Percentiles rank a stretch among this genome's conserved stretches.
Evolutionary conservation across 2,329 filamentous ascomycete species (phyloP).

Genomic region (Xylaria sp.): DNA sequence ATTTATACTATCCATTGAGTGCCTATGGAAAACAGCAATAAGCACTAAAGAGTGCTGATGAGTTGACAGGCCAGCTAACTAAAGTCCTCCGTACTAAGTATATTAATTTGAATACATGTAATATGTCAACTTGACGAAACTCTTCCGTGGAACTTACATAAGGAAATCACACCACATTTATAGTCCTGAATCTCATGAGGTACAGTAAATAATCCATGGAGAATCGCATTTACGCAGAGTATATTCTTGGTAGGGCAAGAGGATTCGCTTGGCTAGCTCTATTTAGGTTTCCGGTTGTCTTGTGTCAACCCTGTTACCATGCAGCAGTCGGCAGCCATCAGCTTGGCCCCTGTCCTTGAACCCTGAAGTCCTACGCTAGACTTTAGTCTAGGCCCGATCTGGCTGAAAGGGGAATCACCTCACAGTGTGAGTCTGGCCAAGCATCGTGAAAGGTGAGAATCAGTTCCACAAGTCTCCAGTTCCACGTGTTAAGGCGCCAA

Average conservation of each 20-base stretch:
- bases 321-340: constrained; percentile 32
- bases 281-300: constrained; percentile 33
- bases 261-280: constrained; percentile 33
- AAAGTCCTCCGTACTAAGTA: background rate
- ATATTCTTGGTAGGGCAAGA: constrained; percentile 6
- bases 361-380: constrained; percentile 35
- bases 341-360: constrained; percentile 27
- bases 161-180: background rate
- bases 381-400: constrained; percentile 21
- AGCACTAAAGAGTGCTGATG: constrained; percentile 24
- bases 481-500: constrained; percentile 33
- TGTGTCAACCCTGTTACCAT: constrained; percentile 31
- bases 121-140: constrained; percentile 9
- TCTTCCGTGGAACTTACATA: background rate
- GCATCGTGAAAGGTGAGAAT: constrained; percentile 14
- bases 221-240: background rate
- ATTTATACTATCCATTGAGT: background rate
- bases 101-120: background rate
- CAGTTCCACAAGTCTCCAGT: constrained; percentile 31
- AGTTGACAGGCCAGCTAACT: background rate
- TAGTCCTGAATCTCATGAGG: background rate
- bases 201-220: background rate
- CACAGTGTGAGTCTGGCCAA: constrained; percentile 9
- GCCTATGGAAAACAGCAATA: background rate
- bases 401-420: constrained; percentile 4